A percentile compares a stretch with the other conserved stretches of the same genome.
Evolutionary conservation across 345 rosid genomes (phyloP).

Genomic region (Populus alba): DNA sequence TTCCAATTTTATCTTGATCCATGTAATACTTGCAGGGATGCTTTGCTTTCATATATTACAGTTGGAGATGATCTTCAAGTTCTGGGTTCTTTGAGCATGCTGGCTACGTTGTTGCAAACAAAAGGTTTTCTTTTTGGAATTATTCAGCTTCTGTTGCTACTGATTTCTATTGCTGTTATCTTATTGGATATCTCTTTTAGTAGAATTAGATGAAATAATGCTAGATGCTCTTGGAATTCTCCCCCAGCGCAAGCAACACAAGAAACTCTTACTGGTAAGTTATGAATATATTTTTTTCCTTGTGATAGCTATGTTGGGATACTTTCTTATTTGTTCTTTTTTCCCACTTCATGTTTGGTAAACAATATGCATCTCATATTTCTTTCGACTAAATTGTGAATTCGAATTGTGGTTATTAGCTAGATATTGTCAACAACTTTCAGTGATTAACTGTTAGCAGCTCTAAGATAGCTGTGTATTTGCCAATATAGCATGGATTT

Average conservation of each 20-base stretch:
- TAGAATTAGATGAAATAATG: constrained; percentile 95
- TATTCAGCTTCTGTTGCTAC: constrained; percentile 9
- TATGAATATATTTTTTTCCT: constrained; percentile 2
- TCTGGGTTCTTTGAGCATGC: constrained; percentile 74
- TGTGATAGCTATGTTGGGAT: background rate
- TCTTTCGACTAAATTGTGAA: background rate
- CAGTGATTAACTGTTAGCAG: background rate
- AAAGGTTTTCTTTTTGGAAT: constrained; percentile 58
- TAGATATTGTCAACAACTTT: background rate
- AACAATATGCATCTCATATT: background rate
- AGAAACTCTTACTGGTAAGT: constrained; percentile 86
- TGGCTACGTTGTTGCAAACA: constrained; percentile 90
- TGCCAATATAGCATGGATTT: background rate
- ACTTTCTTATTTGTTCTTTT: background rate
- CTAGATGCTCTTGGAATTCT: constrained; percentile 97
- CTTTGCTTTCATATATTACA: constrained; percentile 62
- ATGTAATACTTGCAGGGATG: constrained; percentile 56
- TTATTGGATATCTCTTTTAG: constrained; percentile 24
- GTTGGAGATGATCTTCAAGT: constrained; percentile 73
- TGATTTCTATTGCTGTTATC: constrained; percentile 18
- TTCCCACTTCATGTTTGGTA: background rate
- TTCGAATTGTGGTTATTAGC: background rate
- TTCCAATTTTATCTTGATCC: constrained; percentile 11
- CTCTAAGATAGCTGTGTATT: background rate
- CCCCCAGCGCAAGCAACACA: constrained; percentile 94